These are phyloP conservation scores for Fusarium staphyleae DNA, from an alignment of 2,329 filamentous ascomycete genomes.

Conservation along the genomic window DNA sequence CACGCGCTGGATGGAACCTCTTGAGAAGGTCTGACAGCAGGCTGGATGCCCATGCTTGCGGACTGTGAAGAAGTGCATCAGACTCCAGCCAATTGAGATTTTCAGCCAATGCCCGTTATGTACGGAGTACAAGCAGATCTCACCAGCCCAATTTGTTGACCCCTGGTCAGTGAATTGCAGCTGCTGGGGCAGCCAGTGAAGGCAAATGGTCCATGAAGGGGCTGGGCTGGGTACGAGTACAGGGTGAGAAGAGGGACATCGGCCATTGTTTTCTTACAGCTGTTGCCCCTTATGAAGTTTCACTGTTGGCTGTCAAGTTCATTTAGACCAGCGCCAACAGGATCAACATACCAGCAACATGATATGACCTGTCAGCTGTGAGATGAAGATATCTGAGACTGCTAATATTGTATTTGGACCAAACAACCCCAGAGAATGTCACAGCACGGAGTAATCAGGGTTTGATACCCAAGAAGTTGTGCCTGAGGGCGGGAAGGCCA, in stretches of 20 bases:
- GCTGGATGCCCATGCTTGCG: not conserved
- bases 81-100: not conserved
- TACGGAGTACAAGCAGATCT: not conserved
- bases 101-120: not conserved
- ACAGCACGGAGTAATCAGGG: no score
- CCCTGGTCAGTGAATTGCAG: constrained; percentile 2
- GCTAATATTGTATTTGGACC: not conserved
- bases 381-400: not conserved
- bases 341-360: constrained; percentile 24
- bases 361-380: constrained; percentile 34
- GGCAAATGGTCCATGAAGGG: not conserved
- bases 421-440: no score
- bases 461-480: no score
- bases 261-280: not conserved
- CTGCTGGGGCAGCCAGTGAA: constrained; percentile 1
- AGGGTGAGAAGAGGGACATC: not conserved
- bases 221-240: not conserved
- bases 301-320: constrained; percentile 29
- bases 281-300: constrained; percentile 25
- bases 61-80: constrained; percentile 4
- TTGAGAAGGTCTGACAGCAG: constrained; percentile 4
- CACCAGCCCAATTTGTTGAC: not conserved
- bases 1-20: not conserved
- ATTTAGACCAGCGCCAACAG: constrained; percentile 10
- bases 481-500: no score